Percentiles rank a stretch among this genome's conserved stretches.
Evolutionary conservation across 441 rosid genomes (phyloP).

Genomic region (Pelargonium australe): DNA sequence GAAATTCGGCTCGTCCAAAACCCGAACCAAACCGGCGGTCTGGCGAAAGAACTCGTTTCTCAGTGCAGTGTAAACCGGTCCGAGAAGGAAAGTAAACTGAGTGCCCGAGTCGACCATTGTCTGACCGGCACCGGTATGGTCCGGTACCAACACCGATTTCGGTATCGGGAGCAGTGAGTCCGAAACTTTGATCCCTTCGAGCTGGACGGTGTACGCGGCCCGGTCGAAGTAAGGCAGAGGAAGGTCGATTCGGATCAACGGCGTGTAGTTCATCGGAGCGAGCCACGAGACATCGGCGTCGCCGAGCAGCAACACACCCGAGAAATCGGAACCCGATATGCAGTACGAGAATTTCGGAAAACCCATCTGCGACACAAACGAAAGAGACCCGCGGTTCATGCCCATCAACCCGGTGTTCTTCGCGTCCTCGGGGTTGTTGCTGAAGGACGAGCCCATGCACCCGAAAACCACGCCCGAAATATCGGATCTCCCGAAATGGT

Average conservation of each 20-base stretch:
- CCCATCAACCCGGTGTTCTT: slow-evolving; percentile 71
- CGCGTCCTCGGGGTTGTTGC: slow-evolving; percentile 61
- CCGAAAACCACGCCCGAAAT: slow-evolving; percentile 51
- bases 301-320: slow-evolving; percentile 66
- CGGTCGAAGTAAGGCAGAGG: slow-evolving; percentile 80
- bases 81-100: slow-evolving; percentile 77
- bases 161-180: slow-evolving; percentile 48
- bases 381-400: slow-evolving; percentile 82
- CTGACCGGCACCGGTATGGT: slow-evolving; percentile 90
- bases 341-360: slow-evolving; percentile 79
- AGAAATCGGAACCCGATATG: slow-evolving; percentile 60
- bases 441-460: slow-evolving; percentile 63
- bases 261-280: slow-evolving; percentile 62
- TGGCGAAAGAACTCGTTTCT: slow-evolving; percentile 53
- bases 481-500: slow-evolving; percentile 47
- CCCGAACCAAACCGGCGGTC: slow-evolving; percentile 40
- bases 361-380: slow-evolving; percentile 68
- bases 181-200: slow-evolving; percentile 70
- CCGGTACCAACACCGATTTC: slow-evolving; percentile 59
- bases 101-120: slow-evolving; percentile 95
- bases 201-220: slow-evolving; percentile 78
- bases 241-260: slow-evolving; percentile 49
- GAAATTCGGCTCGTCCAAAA: slow-evolving; percentile 54
- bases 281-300: slow-evolving; percentile 54
- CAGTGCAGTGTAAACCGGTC: slow-evolving; percentile 65